Conservation (phyloP, 805 yeast species). For the Ogataea ramenticola region DNA sequence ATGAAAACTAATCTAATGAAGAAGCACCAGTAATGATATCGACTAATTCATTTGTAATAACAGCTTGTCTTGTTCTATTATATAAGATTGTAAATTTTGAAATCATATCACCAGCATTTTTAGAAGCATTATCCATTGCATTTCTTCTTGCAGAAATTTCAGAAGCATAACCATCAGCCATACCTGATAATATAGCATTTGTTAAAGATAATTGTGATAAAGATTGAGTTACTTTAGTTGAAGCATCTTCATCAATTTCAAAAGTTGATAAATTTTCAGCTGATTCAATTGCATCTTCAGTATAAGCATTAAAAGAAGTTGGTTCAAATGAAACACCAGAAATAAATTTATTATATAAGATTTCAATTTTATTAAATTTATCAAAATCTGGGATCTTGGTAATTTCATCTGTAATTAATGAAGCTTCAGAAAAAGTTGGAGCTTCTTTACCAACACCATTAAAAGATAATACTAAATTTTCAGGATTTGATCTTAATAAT, state of each 20-base stretch:
- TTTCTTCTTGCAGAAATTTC: slow-evolving; percentile 98
- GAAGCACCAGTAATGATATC: slow-evolving; percentile 99
- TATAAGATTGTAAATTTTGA: slow-evolving; percentile 91
- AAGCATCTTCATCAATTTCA: slow-evolving; percentile 64
- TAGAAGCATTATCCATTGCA: slow-evolving; percentile 99
- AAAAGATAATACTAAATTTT: slow-evolving; percentile 65
- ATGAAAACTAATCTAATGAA: slow-evolving; percentile 65
- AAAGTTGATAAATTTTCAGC: slow-evolving; percentile 83
- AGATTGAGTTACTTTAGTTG: slow-evolving; percentile 51
- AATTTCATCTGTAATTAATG: slow-evolving; percentile 83
- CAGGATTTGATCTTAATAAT: slow-evolving; percentile 73
- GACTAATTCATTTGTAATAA: slow-evolving; percentile 97
- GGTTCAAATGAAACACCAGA: slow-evolving; percentile 91
- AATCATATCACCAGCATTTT: slow-evolving; percentile 99
- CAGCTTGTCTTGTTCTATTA: slow-evolving; percentile 99
- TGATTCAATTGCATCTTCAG: slow-evolving; percentile 63
- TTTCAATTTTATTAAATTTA: slow-evolving; percentile 71
- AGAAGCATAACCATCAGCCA: slow-evolving; percentile 98
- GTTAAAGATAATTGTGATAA: slow-evolving; percentile 81
- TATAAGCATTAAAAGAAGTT: slow-evolving; percentile 55
- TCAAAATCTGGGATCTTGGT: slow-evolving; percentile 62
- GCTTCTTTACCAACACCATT: slow-evolving; percentile 95
- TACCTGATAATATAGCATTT: slow-evolving; percentile 80
- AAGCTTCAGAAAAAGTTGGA: slow-evolving; percentile 87
- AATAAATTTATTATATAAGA: slow-evolving; percentile 81